phyloP scores from a whole-genome alignment of 768 basidiomycete species.

The Rhodocollybia butyracea region DNA sequence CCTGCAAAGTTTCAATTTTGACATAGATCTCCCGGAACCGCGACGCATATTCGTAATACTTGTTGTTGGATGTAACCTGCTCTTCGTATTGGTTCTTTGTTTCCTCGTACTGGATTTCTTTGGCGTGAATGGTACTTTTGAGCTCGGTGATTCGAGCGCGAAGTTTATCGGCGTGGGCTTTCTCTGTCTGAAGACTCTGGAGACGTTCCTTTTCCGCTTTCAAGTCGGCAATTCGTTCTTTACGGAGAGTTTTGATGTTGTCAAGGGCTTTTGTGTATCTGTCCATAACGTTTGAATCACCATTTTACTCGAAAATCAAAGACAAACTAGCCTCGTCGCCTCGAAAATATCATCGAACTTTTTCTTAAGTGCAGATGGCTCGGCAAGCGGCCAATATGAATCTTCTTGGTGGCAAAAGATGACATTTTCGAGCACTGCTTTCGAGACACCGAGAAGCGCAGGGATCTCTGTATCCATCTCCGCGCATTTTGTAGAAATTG shows the following conservation, averaged over 20 bases:
- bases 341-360: constrained; percentile 99
- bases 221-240: constrained; percentile 86
- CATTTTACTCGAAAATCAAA: background rate
- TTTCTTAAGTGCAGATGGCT: constrained; percentile 90
- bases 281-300: background rate
- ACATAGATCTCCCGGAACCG: constrained; percentile 86
- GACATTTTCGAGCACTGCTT: constrained; percentile 97
- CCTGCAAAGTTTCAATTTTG: constrained; percentile 59
- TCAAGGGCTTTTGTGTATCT: constrained; percentile 98
- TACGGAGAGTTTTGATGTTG: constrained; percentile 84
- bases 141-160: constrained; percentile 61
- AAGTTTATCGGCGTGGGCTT: constrained; percentile 83
- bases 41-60: constrained; percentile 78
- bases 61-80: constrained; percentile 64
- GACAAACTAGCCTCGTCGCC: constrained; percentile 72
- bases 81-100: constrained; percentile 63
- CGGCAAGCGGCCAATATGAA: constrained; percentile 95
- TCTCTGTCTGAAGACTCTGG: constrained; percentile 73
- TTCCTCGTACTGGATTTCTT: constrained; percentile 73
- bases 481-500: constrained; percentile 96
- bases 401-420: constrained; percentile 99
- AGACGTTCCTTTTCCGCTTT: constrained; percentile 92
- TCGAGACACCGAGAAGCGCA: constrained; percentile 89
- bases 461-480: constrained; percentile 97
- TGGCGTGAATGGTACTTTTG: constrained; percentile 57